Evolutionary conservation across 257 asterid species (phyloP).

Genomic region (Solanum boliviense): DNA sequence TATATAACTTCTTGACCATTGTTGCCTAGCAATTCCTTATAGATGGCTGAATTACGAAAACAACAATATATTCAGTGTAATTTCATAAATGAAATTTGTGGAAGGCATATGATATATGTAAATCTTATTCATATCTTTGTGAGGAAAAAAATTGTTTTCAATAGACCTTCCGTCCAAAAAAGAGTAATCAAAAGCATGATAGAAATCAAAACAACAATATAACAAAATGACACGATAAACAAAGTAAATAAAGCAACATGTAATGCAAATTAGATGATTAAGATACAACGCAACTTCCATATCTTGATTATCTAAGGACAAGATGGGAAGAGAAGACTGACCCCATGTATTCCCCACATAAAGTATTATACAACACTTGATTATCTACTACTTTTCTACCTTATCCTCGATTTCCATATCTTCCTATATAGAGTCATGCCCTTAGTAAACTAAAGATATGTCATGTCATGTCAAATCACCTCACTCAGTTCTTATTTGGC

Average conservation of each 20-base stretch:
- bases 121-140: background rate
- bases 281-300: background rate
- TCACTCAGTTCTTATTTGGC: background rate
- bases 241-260: background rate
- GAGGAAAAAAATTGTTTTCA: background rate
- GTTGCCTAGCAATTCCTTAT: background rate
- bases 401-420: background rate
- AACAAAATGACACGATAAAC: background rate
- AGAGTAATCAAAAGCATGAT: background rate
- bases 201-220: too few species aligned
- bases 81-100: background rate
- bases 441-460: background rate
- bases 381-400: background rate
- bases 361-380: background rate
- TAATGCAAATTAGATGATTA: background rate
- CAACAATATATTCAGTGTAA: background rate
- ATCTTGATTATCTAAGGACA: too few species aligned
- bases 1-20: background rate
- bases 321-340: background rate
- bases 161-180: background rate
- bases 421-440: background rate
- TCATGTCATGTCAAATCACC: background rate
- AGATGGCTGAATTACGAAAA: background rate
- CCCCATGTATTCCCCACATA: background rate
- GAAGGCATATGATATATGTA: background rate